phyloP scores from a whole-genome alignment of 1,284 basidiomycete genomes.

The Pyrrhoderma noxium region DNA sequence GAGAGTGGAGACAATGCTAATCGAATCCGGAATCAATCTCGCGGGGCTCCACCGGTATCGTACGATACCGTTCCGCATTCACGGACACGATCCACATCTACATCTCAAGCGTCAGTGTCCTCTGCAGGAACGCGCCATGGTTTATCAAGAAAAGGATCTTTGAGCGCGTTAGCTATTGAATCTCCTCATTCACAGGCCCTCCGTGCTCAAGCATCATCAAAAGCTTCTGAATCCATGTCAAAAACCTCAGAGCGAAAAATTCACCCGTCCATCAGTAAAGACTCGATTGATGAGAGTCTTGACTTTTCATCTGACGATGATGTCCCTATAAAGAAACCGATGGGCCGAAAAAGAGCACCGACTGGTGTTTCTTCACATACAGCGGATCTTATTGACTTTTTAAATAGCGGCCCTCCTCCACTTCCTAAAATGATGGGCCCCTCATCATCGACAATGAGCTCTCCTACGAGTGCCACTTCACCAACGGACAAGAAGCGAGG shows the following conservation, averaged over 20 bases:
- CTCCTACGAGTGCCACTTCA: constrained; percentile 21
- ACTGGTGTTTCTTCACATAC: constrained; percentile 14
- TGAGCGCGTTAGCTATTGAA: constrained; percentile 11
- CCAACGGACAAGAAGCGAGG: constrained; percentile 38
- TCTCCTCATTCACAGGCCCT: constrained; percentile 11
- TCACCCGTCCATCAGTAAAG: constrained; percentile 35
- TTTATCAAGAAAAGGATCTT: constrained; percentile 10
- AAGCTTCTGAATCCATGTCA: constrained; percentile 4
- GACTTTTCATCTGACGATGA: constrained; percentile 56
- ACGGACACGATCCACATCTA: constrained; percentile 13
- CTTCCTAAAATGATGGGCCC: constrained; percentile 21
- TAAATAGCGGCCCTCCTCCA: constrained; percentile 53
- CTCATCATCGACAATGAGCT: background rate
- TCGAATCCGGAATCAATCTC: constrained; percentile 10
- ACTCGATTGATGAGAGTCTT: constrained; percentile 70
- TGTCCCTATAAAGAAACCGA: constrained; percentile 19
- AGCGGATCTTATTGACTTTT: constrained; percentile 56
- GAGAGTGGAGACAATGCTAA: background rate
- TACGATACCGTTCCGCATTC: constrained; percentile 9
- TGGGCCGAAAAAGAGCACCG: constrained; percentile 7
- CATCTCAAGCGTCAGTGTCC: constrained; percentile 12
- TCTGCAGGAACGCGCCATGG: constrained; percentile 7
- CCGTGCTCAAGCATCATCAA: constrained; percentile 1
- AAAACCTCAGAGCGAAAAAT: background rate
- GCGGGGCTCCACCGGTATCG: constrained; percentile 13